A percentile compares a stretch with the other conserved stretches of the same genome.
phyloP scores from a whole-genome alignment of 257 asterid genomes.

The Cordia subcordata region DNA sequence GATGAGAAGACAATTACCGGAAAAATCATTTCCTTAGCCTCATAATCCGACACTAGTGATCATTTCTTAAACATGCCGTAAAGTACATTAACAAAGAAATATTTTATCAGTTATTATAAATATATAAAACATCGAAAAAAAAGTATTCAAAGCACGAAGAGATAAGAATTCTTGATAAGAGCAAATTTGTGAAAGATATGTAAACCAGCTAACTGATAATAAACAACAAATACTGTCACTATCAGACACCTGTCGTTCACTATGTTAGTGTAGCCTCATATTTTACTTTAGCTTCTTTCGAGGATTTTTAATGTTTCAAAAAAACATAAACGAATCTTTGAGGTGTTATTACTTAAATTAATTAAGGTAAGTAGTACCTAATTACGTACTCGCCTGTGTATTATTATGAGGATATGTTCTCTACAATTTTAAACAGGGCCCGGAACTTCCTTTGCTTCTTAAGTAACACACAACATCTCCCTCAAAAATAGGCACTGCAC shows the following conservation, averaged over 20 bases:
- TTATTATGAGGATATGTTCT: no score
- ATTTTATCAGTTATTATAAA: not conserved
- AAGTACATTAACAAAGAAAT: not conserved
- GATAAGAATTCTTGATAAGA: no score
- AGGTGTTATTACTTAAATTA: not conserved
- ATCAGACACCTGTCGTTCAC: constrained; percentile 9
- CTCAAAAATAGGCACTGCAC: no score
- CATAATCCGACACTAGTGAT: no score
- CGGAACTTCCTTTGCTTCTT: no score
- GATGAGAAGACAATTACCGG: not conserved
- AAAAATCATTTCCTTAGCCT: not conserved
- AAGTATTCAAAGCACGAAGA: no score
- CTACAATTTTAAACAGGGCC: no score
- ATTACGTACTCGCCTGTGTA: no score
- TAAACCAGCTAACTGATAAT: not conserved
- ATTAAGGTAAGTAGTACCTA: no score
- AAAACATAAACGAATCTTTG: constrained; percentile 5
- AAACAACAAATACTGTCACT: constrained; percentile 6
- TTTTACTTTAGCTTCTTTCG: constrained; percentile 2
- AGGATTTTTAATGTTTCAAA: not conserved
- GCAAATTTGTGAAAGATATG: no score
- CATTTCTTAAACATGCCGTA: no score
- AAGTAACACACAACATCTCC: no score
- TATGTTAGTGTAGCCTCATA: constrained; percentile 3
- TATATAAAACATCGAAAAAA: not conserved